Percentiles rank a stretch among this genome's conserved stretches.
phyloP scores from a whole-genome alignment of 2,329 filamentous ascomycete genomes.

The Rutstroemia sp. region DNA sequence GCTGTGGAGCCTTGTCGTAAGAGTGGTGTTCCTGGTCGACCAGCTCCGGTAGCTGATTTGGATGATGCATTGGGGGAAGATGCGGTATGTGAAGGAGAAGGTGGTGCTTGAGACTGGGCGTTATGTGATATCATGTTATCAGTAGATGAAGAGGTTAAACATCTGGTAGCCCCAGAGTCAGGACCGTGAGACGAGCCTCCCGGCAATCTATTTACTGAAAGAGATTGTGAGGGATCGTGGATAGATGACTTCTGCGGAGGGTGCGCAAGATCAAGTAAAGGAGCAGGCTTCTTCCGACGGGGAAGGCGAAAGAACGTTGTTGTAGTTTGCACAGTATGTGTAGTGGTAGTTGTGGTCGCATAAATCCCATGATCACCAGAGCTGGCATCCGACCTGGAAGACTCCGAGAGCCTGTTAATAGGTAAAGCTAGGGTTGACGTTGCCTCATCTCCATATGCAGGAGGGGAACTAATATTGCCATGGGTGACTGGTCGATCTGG shows the following conservation, averaged over 20 bases:
- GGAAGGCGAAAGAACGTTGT: slow-evolving; percentile 76
- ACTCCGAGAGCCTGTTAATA: slow-evolving; percentile 67
- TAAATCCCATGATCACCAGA: slow-evolving; percentile 58
- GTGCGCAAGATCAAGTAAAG: slow-evolving; percentile 82
- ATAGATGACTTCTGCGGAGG: slow-evolving; percentile 67
- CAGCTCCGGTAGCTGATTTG: slow-evolving; percentile 24
- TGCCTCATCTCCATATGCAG: slow-evolving; percentile 54
- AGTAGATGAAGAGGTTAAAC: slow-evolving; percentile 30
- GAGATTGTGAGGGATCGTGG: slow-evolving; percentile 25
- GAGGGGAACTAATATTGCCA: slow-evolving; percentile 35
- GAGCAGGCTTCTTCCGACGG: slow-evolving; percentile 65
- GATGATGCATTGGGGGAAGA: slow-evolving; percentile 16
- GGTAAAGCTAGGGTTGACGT: slow-evolving; percentile 56
- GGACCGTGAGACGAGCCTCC: slow-evolving; percentile 35
- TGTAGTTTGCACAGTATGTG: slow-evolving; percentile 54
- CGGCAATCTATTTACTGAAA: slow-evolving; percentile 34
- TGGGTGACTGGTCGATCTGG: slow-evolving; percentile 42
- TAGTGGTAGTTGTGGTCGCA: slow-evolving; percentile 52
- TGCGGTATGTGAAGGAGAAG: slow-evolving; percentile 14
- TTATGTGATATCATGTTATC: slow-evolving; percentile 19
- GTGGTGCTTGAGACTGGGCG: slow-evolving; percentile 24
- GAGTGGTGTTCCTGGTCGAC: slow-evolving; percentile 37
- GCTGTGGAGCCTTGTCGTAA: slow-evolving; percentile 53
- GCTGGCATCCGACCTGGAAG: slow-evolving; percentile 82
- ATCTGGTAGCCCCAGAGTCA: slow-evolving; percentile 31